phyloP scores from a whole-genome alignment of 2,329 filamentous ascomycete species.

The Neoscytalidium dimidiatum region DNA sequence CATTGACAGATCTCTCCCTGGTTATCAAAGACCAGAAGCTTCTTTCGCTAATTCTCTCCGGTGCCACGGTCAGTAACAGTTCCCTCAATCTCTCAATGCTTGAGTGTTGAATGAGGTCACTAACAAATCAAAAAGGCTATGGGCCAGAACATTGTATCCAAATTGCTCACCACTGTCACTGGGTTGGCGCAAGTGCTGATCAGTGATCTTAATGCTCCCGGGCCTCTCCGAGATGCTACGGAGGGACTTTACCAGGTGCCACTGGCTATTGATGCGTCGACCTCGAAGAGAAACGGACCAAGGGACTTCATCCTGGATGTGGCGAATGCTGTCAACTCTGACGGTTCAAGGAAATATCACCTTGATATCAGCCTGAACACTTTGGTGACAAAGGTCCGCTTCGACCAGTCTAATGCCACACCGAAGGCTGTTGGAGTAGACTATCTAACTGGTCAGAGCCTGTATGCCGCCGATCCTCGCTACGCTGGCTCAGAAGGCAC shows the following conservation, averaged over 20 bases:
- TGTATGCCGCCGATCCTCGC: conserved; percentile 43
- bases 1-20: conserved; percentile 51
- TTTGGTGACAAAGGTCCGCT: conserved; percentile 66
- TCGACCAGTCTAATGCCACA: conserved; percentile 56
- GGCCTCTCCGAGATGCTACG: conserved; percentile 39
- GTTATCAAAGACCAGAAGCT: conserved; percentile 56
- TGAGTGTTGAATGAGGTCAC: too few species aligned
- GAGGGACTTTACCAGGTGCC: conserved; percentile 53
- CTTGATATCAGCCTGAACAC: conserved; percentile 62
- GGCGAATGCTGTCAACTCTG: conserved; percentile 42
- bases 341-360: conserved; percentile 46
- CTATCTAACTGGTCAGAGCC: conserved; percentile 40
- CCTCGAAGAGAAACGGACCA: conserved; percentile 53
- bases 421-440: conserved; percentile 48
- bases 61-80: conserved; percentile 45
- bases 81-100: not conserved
- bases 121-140: conserved; percentile 29
- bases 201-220: conserved; percentile 51
- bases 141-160: conserved; percentile 36
- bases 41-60: conserved; percentile 54
- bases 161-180: conserved; percentile 35
- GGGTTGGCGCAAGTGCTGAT: conserved; percentile 48
- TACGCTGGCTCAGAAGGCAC: conserved; percentile 30
- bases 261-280: conserved; percentile 51
- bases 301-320: conserved; percentile 58